A percentile compares a stretch with the other conserved stretches of the same genome.
phyloP scores from a whole-genome alignment of 75 land plant species.

The Larix kaempferi region DNA sequence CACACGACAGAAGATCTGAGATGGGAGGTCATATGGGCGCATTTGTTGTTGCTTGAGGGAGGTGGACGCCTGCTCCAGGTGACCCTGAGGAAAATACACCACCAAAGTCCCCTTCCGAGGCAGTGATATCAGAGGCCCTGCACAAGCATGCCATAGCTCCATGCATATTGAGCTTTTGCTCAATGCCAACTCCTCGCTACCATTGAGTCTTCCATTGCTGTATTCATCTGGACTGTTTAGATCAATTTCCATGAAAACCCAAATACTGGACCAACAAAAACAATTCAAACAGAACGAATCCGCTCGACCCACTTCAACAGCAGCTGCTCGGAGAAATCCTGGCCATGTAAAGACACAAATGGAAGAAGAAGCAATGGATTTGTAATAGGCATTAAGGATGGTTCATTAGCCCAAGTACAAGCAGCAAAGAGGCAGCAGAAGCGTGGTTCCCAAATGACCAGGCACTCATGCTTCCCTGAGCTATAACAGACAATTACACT shows the following conservation, averaged over 20 bases:
- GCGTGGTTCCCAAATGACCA: conserved; percentile 14
- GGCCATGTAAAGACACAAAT: not conserved
- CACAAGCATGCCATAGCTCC: conserved; percentile 95
- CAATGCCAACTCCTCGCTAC: conserved; percentile 16
- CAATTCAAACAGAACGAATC: not conserved
- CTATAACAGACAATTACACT: conserved; percentile 7
- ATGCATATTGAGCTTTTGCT: conserved; percentile 37
- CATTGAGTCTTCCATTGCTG: conserved; percentile 16
- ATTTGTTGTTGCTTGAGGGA: conserved; percentile 5
- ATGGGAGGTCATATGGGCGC: conserved; percentile 42
- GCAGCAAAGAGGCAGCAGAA: not conserved
- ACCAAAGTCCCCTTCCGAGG: conserved; percentile 72
- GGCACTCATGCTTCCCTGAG: conserved; percentile 15
- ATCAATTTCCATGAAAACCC: conserved; percentile 66
- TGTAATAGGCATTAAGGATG: not conserved
- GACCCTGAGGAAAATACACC: conserved; percentile 93
- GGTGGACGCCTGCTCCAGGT: conserved; percentile 53
- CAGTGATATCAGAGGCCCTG: conserved; percentile 71
- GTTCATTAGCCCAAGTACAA: not conserved
- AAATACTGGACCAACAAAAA: not conserved
- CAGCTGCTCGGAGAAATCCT: not conserved
- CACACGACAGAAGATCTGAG: conserved; percentile 80
- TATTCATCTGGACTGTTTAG: conserved; percentile 32
- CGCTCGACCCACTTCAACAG: conserved; percentile 5
- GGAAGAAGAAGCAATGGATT: not conserved